Percentiles rank a stretch among this genome's conserved stretches.
Evolutionary conservation across 768 basidiomycete species (phyloP).

Genomic region (Tylopilus sp.): DNA sequence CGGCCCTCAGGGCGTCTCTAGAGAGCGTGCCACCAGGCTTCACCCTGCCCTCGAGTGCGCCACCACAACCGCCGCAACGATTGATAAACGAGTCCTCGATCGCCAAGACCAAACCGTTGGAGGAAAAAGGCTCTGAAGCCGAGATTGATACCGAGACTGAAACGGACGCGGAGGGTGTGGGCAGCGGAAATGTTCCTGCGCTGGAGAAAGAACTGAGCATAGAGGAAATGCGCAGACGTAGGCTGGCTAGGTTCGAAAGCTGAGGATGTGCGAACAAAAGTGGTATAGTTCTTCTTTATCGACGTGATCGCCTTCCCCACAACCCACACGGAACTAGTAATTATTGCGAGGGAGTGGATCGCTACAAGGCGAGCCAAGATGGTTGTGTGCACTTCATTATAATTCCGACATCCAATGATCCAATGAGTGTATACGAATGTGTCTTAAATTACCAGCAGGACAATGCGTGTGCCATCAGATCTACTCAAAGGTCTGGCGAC

Average conservation of each 20-base stretch:
- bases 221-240: slow-evolving; percentile 64
- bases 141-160: slow-evolving; percentile 34
- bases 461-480: not conserved
- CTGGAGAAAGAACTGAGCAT: slow-evolving; percentile 42
- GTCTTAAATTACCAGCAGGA: not conserved
- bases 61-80: slow-evolving; percentile 16
- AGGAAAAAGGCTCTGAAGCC: slow-evolving; percentile 30
- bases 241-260: slow-evolving; percentile 62
- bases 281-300: not conserved
- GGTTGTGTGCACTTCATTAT: not conserved
- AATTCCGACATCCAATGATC: not conserved
- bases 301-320: not conserved
- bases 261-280: slow-evolving; percentile 20
- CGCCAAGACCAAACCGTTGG: not conserved
- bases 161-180: slow-evolving; percentile 23
- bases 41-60: slow-evolving; percentile 29
- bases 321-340: not conserved
- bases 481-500: slow-evolving; percentile 8
- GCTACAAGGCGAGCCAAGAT: not conserved
- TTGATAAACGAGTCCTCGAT: slow-evolving; percentile 4
- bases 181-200: slow-evolving; percentile 2
- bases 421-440: not conserved
- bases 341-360: too few species aligned
- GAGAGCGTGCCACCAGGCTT: slow-evolving; percentile 58
- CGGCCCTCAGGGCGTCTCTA: slow-evolving; percentile 80